phyloP scores from a whole-genome alignment of 2,329 filamentous ascomycete species.

The Diaporthe nobilis region DNA sequence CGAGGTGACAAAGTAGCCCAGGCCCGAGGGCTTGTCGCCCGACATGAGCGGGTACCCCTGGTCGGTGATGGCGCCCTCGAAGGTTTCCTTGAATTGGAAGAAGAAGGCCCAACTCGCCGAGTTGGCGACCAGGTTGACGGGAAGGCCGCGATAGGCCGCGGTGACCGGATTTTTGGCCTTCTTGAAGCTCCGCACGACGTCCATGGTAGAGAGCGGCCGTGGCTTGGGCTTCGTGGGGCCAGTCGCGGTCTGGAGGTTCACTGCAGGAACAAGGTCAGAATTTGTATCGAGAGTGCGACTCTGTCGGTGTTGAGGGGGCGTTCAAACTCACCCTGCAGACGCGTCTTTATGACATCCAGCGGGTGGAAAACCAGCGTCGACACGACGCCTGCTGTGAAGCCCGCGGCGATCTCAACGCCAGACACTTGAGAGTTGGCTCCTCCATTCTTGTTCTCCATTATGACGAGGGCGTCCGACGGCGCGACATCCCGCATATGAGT shows the following conservation, averaged over 20 bases:
- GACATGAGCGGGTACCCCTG: slow-evolving; percentile 47
- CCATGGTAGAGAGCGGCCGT: slow-evolving; percentile 61
- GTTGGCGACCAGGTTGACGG: slow-evolving; percentile 92
- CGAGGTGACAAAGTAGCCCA: slow-evolving; percentile 87
- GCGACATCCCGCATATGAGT: slow-evolving; percentile 15
- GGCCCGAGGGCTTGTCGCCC: slow-evolving; percentile 62
- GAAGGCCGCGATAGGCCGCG: slow-evolving; percentile 89
- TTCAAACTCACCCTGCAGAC: slow-evolving; percentile 80
- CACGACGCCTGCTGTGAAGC: slow-evolving; percentile 88
- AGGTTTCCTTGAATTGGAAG: slow-evolving; percentile 80
- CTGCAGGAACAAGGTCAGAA: slow-evolving; percentile 49
- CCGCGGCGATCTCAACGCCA: slow-evolving; percentile 90
- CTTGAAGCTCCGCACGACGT: slow-evolving; percentile 65
- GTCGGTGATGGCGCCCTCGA: slow-evolving; percentile 62
- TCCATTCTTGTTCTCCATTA: slow-evolving; percentile 56
- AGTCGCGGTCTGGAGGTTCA: slow-evolving; percentile 60
- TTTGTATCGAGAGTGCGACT: not conserved
- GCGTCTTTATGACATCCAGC: slow-evolving; percentile 95
- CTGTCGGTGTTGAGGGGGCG: no score
- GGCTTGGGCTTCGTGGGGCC: slow-evolving; percentile 53
- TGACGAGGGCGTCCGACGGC: slow-evolving; percentile 2
- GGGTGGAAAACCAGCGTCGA: slow-evolving; percentile 92
- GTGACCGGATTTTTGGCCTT: slow-evolving; percentile 69
- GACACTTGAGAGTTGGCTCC: slow-evolving; percentile 74
- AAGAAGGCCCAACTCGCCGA: slow-evolving; percentile 92